These are phyloP conservation scores for Claviceps purpurea DNA, from an alignment of 2,329 filamentous ascomycete genomes.

Conservation along the genomic window DNA sequence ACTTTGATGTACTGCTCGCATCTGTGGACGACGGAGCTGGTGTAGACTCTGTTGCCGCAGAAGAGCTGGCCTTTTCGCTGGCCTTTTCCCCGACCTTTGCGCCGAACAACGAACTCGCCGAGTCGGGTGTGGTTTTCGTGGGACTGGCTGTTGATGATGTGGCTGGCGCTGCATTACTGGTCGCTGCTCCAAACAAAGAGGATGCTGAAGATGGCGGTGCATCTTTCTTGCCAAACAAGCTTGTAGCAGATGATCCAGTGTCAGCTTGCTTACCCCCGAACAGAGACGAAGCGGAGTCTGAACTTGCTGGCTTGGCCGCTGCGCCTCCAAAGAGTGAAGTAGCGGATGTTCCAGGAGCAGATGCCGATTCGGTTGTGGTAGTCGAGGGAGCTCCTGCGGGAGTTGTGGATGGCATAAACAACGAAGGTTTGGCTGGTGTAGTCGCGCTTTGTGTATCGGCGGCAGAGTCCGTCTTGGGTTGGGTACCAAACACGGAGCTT, in stretches of 20 bases:
- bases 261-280: conserved; percentile 18
- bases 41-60: conserved; percentile 16
- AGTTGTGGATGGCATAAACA: conserved; percentile 18
- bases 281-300: conserved; percentile 11
- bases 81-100: conserved; percentile 24
- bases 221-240: conserved; percentile 12
- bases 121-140: conserved; percentile 11
- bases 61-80: conserved; percentile 17
- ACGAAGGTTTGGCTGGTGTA: conserved; percentile 12
- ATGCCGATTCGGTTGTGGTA: conserved; percentile 17
- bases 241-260: conserved; percentile 11
- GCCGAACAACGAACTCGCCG: conserved; percentile 24
- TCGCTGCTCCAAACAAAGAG: conserved; percentile 14
- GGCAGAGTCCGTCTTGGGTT: conserved; percentile 3
- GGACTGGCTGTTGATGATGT: conserved; percentile 14
- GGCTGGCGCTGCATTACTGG: conserved; percentile 8
- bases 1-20: conserved; percentile 5
- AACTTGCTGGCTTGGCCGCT: conserved; percentile 10
- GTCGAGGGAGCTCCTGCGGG: conserved; percentile 41
- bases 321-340: conserved; percentile 15
- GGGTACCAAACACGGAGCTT: conserved; percentile 18
- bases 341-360: conserved; percentile 4
- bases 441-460: conserved; percentile 6
- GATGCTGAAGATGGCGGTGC: conserved; percentile 11
- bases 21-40: conserved; percentile 12